Evolutionary conservation across 2,329 filamentous ascomycete genomes (phyloP).

Genomic region (Hansfordia pulvinata): DNA sequence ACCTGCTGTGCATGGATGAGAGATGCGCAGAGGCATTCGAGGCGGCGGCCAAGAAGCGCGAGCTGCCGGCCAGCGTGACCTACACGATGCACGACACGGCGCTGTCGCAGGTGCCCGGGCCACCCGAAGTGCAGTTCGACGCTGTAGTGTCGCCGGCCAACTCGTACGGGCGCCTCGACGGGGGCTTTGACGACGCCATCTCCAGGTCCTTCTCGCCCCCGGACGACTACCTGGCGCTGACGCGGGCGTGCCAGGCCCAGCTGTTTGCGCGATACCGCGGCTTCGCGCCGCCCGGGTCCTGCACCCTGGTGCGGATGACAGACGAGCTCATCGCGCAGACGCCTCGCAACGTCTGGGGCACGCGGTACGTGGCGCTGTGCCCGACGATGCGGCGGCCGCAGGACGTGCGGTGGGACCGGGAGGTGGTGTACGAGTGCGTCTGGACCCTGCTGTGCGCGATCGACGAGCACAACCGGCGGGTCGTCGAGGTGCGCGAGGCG

Average conservation of each 20-base stretch:
- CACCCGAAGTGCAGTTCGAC: conserved; percentile 24
- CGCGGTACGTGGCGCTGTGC: conserved; percentile 30
- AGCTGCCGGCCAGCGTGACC: conserved; percentile 15
- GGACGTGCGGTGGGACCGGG: conserved; percentile 30
- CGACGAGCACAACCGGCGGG: conserved; percentile 28
- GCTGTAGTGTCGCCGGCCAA: conserved; percentile 39
- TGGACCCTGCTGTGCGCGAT: conserved; percentile 35
- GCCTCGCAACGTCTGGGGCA: conserved; percentile 24
- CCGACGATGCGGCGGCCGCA: conserved; percentile 37
- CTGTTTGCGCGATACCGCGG: conserved; percentile 33
- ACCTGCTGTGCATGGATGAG: conserved; percentile 26
- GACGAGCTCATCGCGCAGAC: conserved; percentile 14
- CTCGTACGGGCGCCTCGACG: conserved; percentile 38
- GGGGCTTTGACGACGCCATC: conserved; percentile 40
- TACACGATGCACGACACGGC: conserved; percentile 23
- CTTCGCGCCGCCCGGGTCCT: conserved; percentile 34
- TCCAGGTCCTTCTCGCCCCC: conserved; percentile 29
- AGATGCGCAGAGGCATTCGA: conserved; percentile 25
- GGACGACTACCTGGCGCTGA: conserved; percentile 31
- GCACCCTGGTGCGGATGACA: conserved; percentile 31
- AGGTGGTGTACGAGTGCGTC: conserved; percentile 38
- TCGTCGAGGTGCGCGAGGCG: too few relatives aligned
- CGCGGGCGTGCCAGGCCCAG: conserved; percentile 24
- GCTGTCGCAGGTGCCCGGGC: conserved; percentile 24
- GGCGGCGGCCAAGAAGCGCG: conserved; percentile 15